Conservation (phyloP, 495 filamentous ascomycete species). For the Daldinia childiae region DNA sequence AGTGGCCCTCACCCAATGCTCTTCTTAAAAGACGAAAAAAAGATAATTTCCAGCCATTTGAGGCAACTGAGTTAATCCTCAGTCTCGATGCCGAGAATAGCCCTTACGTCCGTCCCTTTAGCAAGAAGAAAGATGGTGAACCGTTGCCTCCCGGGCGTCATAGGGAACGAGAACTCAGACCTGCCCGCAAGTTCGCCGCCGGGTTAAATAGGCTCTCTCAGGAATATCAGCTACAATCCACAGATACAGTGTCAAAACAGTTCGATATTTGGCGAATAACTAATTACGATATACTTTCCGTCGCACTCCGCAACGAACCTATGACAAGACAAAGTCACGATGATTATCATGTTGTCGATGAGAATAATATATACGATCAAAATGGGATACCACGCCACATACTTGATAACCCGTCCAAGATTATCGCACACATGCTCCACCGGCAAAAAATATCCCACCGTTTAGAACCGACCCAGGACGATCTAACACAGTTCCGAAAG, state of each 20-base stretch:
- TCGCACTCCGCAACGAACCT: slow-evolving; percentile 24
- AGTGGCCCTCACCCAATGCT: neutral
- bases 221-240: neutral
- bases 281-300: slow-evolving; percentile 45
- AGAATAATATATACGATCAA: neutral
- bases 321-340: neutral
- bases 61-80: slow-evolving; percentile 34
- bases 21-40: neutral
- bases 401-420: slow-evolving; percentile 13
- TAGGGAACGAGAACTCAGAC: neutral
- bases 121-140: slow-evolving; percentile 23
- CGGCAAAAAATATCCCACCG: slow-evolving; percentile 20
- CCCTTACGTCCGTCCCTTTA: slow-evolving; percentile 36
- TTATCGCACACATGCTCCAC: slow-evolving; percentile 31
- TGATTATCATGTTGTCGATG: neutral
- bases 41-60: slow-evolving; percentile 4
- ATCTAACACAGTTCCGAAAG: neutral
- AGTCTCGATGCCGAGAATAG: slow-evolving; percentile 44
- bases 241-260: neutral
- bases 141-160: neutral
- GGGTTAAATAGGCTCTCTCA: neutral
- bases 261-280: slow-evolving; percentile 34
- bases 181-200: neutral
- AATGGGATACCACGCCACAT: slow-evolving; percentile 38
- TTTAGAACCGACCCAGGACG: neutral